Conservation (phyloP, 2,329 filamentous ascomycete species). For the Fusarium mundagurra region DNA sequence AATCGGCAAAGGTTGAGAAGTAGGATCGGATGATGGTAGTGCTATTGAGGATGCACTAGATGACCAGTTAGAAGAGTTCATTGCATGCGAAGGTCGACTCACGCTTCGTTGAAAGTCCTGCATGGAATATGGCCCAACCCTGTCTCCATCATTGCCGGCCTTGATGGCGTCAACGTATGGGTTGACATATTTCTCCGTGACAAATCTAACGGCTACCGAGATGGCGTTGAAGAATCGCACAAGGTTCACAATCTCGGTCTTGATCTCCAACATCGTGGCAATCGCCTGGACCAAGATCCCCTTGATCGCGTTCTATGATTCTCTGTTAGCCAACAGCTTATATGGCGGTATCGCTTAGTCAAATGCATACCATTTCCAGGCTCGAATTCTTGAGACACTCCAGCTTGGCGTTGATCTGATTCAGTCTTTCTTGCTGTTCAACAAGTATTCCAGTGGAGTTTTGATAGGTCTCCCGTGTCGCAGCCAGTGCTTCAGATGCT, state of each 20-base stretch:
- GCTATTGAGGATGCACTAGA: neutral
- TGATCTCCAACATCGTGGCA: neutral
- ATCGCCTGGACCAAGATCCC: neutral
- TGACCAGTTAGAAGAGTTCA: neutral
- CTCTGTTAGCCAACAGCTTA: neutral
- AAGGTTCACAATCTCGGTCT: neutral
- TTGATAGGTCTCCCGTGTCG: neutral
- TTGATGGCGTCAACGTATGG: neutral
- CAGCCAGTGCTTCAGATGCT: neutral
- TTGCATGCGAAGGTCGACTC: accelerated
- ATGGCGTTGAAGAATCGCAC: neutral
- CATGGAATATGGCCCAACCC: neutral
- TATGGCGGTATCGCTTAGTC: accelerated
- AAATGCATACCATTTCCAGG: neutral
- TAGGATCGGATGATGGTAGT: neutral
- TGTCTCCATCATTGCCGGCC: neutral
- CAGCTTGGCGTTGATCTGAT: neutral
- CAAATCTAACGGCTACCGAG: neutral
- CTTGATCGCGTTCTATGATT: neutral
- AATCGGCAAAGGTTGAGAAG: neutral
- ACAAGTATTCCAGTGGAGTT: neutral
- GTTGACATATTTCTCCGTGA: neutral
- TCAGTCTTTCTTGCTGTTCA: neutral
- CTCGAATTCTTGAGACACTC: neutral
- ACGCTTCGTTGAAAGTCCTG: neutral